phyloP scores from a whole-genome alignment of 2,329 filamentous ascomycete genomes.

The Alternaria postmessia region DNA sequence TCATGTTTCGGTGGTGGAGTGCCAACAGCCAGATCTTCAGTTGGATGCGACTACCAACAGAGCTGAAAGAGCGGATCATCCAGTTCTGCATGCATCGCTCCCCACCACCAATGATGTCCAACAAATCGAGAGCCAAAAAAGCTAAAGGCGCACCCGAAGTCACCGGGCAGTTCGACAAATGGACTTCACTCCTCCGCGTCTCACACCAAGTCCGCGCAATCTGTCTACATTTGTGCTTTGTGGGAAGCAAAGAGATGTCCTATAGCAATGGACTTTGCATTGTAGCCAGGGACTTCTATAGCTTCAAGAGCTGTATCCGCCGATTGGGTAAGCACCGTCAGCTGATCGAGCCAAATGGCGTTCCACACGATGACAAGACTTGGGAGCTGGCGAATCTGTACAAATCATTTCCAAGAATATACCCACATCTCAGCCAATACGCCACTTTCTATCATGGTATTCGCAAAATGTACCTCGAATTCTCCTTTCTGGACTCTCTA shows the following conservation, averaged over 20 bases:
- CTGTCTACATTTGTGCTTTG: slow-evolving; percentile 31
- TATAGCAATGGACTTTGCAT: slow-evolving; percentile 21
- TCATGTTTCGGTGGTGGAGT: slow-evolving; percentile 32
- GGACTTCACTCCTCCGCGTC: slow-evolving; percentile 26
- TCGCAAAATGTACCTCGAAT: slow-evolving; percentile 28
- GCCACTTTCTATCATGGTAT: slow-evolving; percentile 38
- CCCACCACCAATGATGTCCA: background rate
- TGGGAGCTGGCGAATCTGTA: slow-evolving; percentile 22
- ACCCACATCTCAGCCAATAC: slow-evolving; percentile 33
- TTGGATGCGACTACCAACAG: slow-evolving; percentile 34
- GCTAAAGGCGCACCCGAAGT: slow-evolving; percentile 23
- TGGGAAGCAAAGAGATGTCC: slow-evolving; percentile 15
- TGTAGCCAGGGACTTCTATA: background rate
- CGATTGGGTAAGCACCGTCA: slow-evolving; percentile 26
- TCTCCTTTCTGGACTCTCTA: slow-evolving; percentile 29
- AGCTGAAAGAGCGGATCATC: slow-evolving; percentile 38
- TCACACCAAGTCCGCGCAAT: slow-evolving; percentile 36
- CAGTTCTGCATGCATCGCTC: slow-evolving; percentile 26
- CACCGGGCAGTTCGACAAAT: slow-evolving; percentile 23
- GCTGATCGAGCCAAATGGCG: slow-evolving; percentile 17
- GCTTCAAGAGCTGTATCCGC: slow-evolving; percentile 15
- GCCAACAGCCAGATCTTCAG: slow-evolving; percentile 36
- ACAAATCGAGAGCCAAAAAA: background rate
- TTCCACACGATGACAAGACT: slow-evolving; percentile 14
- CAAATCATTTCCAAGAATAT: slow-evolving; percentile 24